Evolutionary conservation across 2,329 filamentous ascomycete species (phyloP), one percentile per base, ranked within the genome.

Genomic region (Diaporthe sp.): DNA sequence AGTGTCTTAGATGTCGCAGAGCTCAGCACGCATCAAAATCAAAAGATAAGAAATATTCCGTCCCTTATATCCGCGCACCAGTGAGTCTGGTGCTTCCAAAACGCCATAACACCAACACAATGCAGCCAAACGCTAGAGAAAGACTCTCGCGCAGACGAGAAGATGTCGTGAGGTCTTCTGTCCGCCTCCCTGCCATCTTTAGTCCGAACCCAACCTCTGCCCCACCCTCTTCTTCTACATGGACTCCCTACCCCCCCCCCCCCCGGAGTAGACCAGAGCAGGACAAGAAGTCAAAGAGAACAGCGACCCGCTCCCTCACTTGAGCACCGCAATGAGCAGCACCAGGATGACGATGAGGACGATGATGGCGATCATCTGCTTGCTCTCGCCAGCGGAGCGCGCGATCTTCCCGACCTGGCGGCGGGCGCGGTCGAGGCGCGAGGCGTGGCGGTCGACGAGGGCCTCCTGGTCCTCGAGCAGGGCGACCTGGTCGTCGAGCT

Each of bases 401-500:
- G 93, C 90, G 76, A 98, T 91, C 78, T 89, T 90, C 55, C 93
- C 92, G 77, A 99, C 86, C 79, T 93, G 89, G 78, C 90, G 90
- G 80, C 92, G 90, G 44, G 96, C 97, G 13, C 94, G 88, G 79
- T 95, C 91, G 71, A 99, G 87, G 68, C 94, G 92, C 37, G 87
- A 88, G 83, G 93, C 90, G 85, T 98, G 96, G 75, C 96, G 88
- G 83, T 98, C 95, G 10, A 96, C 94, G 28, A 93, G 90, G 60
- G 90, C 90, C 82, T 98, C 97, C 60, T 97, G 92, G 80, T 98
- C 96, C 83, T 98, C 96, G 42, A 99, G 88, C 88, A 99, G 88
- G 79, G 93, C 89, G 51, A 97, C 94, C 81, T 99, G 97, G 79
- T 92, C 93, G 80, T 98, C 97, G 49, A 99, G 89, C 88, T 99